These are phyloP conservation scores for Capronia americana DNA, from an alignment of 2,329 filamentous ascomycete genomes.

Conservation along the genomic window DNA sequence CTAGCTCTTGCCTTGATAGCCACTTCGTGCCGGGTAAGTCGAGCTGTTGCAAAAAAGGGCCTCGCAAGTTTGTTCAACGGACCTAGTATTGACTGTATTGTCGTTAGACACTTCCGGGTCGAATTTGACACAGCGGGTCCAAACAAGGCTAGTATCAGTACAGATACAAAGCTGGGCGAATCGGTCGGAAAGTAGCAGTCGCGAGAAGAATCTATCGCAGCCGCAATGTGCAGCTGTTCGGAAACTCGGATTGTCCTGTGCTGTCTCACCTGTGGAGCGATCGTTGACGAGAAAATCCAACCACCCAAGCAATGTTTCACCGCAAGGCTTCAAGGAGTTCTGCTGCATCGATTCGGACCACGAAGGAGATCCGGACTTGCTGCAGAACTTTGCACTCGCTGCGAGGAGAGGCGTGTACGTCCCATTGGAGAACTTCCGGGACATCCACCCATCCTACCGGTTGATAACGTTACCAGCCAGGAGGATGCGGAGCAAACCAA, in stretches of 20 bases:
- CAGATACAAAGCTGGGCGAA: background rate
- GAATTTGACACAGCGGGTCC: background rate
- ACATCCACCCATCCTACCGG: background rate
- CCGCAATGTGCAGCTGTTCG: background rate
- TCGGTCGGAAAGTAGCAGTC: background rate
- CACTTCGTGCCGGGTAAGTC: background rate
- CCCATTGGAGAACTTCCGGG: background rate
- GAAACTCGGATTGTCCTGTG: background rate
- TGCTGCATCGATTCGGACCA: background rate
- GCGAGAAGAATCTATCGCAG: background rate
- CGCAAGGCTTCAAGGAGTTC: background rate
- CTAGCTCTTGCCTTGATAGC: background rate
- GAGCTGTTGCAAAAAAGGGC: background rate
- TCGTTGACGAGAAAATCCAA: background rate
- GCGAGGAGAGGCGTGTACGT: background rate
- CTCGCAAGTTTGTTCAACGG: background rate
- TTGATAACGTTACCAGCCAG: background rate
- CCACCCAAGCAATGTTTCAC: background rate
- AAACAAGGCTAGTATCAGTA: background rate
- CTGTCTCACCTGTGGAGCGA: background rate
- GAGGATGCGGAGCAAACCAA: background rate
- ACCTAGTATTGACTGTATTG: background rate
- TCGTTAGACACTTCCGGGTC: background rate
- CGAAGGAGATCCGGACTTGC: background rate
- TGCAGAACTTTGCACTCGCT: background rate